These are phyloP conservation scores for Clausena lansium DNA, from an alignment of 345 rosid genomes.

Conservation along the genomic window DNA sequence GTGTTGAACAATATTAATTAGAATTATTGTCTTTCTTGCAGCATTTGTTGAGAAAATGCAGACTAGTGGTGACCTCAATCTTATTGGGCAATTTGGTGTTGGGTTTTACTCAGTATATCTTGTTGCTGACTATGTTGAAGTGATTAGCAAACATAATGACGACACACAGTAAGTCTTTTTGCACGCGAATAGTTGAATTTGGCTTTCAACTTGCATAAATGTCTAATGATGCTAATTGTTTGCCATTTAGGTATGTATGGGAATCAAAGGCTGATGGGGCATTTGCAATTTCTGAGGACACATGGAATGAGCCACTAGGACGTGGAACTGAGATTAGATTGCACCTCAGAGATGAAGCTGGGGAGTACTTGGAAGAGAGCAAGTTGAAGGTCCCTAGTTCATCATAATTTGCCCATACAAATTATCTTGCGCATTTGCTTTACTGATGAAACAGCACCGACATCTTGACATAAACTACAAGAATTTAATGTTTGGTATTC, in stretches of 20 bases:
- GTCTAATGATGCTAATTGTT: neutral
- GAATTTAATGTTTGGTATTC: neutral
- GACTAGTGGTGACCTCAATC: slow-evolving; percentile 89
- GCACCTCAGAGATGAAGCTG: slow-evolving; percentile 96
- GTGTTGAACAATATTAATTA: neutral
- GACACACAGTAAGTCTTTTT: slow-evolving; percentile 71
- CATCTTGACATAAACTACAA: neutral
- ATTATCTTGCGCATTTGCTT: neutral
- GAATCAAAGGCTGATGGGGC: slow-evolving; percentile 99
- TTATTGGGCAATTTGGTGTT: slow-evolving; percentile 99
- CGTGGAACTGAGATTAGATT: slow-evolving; percentile 97
- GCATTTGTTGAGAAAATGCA: slow-evolving; percentile 99
- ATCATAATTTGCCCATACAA: neutral
- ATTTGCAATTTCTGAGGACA: slow-evolving; percentile 94
- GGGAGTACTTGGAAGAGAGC: slow-evolving; percentile 88
- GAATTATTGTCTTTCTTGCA: slow-evolving; percentile 25
- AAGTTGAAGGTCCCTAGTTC: slow-evolving; percentile 68
- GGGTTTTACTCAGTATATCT: slow-evolving; percentile 98
- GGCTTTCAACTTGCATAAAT: neutral
- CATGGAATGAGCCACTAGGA: slow-evolving; percentile 95
- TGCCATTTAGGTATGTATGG: slow-evolving; percentile 74
- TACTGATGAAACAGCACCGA: neutral
- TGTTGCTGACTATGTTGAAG: slow-evolving; percentile 97
- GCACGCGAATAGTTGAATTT: neutral
- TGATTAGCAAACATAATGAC: slow-evolving; percentile 91